Percentiles rank a stretch among this genome's conserved stretches.
These are phyloP conservation scores for Phaeosphaeria sp. DNA, from an alignment of 2,329 filamentous ascomycete species.

Conservation along the genomic window DNA sequence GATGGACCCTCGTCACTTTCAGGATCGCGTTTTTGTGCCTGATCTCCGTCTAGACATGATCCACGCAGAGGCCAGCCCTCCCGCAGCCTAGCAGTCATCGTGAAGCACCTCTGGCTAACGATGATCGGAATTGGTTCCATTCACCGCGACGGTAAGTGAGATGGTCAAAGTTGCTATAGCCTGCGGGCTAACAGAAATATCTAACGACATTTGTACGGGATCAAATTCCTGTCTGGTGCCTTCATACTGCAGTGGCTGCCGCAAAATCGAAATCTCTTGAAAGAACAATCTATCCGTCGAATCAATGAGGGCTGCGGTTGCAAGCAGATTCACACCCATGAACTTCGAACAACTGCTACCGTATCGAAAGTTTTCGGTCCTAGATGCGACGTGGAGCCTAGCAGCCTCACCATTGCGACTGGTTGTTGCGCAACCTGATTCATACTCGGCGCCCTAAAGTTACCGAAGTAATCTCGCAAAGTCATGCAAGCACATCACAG, in stretches of 20 bases:
- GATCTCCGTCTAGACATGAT: background rate
- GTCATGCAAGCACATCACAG: slow-evolving; percentile 4
- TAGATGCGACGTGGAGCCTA: background rate
- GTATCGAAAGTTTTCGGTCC: background rate
- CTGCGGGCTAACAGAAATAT: background rate
- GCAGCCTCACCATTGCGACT: background rate
- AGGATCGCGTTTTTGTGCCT: background rate
- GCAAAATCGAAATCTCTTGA: too few relatives aligned
- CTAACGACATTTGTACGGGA: background rate
- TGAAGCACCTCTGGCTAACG: background rate
- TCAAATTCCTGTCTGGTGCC: background rate
- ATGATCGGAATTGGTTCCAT: background rate
- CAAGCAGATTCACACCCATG: too few relatives aligned
- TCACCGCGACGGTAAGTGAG: background rate
- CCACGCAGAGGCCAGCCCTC: background rate
- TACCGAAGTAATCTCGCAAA: slow-evolving; percentile 1
- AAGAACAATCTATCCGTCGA: too few relatives aligned
- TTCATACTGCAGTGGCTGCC: too few relatives aligned
- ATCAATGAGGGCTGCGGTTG: too few relatives aligned
- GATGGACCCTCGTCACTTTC: background rate
- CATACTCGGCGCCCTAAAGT: background rate
- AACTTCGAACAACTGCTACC: background rate
- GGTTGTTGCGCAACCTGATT: background rate
- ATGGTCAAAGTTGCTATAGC: background rate
- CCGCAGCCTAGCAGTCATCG: background rate